Percentiles rank a stretch among this genome's conserved stretches.
Conservation (phyloP, 129 eudicot genomes). For the Kitagawia praeruptora region DNA sequence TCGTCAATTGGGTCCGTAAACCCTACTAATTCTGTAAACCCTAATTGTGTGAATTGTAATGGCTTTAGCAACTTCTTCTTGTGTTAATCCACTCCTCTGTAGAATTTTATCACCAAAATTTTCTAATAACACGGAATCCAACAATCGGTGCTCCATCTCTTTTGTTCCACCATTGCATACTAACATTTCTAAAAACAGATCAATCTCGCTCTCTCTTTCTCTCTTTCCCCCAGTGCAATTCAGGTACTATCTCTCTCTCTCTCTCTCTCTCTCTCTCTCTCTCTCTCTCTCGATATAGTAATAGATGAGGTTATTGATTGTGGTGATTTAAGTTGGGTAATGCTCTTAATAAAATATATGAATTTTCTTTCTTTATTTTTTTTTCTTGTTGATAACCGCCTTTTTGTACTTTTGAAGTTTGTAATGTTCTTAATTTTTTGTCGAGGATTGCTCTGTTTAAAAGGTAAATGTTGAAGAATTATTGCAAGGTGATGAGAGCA, state of each 20-base stretch:
- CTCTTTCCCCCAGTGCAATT: background rate
- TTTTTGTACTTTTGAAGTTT: too few species aligned
- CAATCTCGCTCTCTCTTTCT: background rate
- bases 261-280: background rate
- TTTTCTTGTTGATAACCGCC: background rate
- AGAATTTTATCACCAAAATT: background rate
- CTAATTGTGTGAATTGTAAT: background rate
- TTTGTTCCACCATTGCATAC: background rate
- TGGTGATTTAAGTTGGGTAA: background rate
- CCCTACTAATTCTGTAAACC: background rate
- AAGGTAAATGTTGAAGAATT: background rate
- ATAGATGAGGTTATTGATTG: background rate
- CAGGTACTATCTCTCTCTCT: background rate
- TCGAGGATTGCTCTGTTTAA: too few species aligned
- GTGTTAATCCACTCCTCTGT: background rate
- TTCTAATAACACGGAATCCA: background rate
- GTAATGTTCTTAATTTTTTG: too few species aligned
- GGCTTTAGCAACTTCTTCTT: background rate
- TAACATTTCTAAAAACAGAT: background rate
- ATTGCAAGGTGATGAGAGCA: background rate
- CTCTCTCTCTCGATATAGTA: background rate
- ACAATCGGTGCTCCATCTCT: background rate
- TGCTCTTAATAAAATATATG: background rate
- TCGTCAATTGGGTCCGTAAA: background rate
- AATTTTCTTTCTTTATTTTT: too few species aligned